A percentile compares a stretch with the other conserved stretches of the same genome.
Conservation (phyloP, 768 basidiomycete species). For the Amanita thiersii region DNA sequence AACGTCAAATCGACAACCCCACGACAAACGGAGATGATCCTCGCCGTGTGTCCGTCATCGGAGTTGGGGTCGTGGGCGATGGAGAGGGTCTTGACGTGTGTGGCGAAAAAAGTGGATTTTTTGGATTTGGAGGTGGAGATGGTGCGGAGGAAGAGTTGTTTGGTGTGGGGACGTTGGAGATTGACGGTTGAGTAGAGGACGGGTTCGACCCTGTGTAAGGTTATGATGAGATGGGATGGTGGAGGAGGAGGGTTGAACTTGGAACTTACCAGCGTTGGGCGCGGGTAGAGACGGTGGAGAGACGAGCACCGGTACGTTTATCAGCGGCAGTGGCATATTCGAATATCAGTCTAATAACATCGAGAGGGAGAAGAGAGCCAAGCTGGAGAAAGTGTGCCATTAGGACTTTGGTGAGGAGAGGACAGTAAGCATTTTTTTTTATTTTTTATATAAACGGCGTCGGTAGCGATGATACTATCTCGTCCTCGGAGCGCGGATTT, state of each 20-base stretch:
- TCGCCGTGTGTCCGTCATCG: slow-evolving; percentile 17
- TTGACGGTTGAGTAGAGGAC: slow-evolving; percentile 26
- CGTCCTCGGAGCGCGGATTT: slow-evolving; percentile 8
- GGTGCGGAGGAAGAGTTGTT: slow-evolving; percentile 27
- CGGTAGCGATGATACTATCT: not conserved
- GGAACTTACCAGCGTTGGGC: slow-evolving; percentile 24
- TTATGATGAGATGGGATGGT: not conserved
- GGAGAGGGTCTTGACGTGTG: slow-evolving; percentile 26
- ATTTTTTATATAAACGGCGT: not conserved
- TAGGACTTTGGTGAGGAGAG: not conserved
- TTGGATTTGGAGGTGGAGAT: slow-evolving; percentile 26
- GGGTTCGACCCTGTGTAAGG: slow-evolving; percentile 24
- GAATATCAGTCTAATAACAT: slow-evolving; percentile 27
- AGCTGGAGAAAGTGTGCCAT: slow-evolving; percentile 5
- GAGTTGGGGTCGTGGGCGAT: slow-evolving; percentile 25
- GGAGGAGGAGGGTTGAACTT: not conserved
- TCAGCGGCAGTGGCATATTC: slow-evolving; percentile 24
- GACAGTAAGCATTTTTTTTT: not conserved
- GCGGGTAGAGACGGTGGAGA: slow-evolving; percentile 22
- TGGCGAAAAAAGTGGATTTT: slow-evolving; percentile 24
- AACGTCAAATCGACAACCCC: slow-evolving; percentile 27
- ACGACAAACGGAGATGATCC: slow-evolving; percentile 25
- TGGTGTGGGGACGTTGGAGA: slow-evolving; percentile 23
- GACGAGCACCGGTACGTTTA: slow-evolving; percentile 21
- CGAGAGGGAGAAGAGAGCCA: slow-evolving; percentile 22